These are phyloP conservation scores for Thraustochytrium sp. DNA, from an alignment of 352 stramenopile genomes.

Conservation along the genomic window DNA sequence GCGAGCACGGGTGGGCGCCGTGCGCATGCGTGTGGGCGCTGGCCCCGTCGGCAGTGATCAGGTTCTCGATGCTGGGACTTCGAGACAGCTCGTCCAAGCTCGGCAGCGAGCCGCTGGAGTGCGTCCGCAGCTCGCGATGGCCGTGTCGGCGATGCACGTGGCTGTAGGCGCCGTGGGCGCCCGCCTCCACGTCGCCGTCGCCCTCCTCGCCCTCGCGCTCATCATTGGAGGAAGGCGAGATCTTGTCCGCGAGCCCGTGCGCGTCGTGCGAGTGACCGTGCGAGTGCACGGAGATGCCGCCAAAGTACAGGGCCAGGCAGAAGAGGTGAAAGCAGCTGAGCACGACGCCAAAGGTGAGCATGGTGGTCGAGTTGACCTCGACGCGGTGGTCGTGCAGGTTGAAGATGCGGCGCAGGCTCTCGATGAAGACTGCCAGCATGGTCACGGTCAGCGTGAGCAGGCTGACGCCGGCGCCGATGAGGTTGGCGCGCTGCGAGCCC, in stretches of 20 bases:
- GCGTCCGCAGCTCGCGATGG: too few species aligned
- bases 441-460: constrained; percentile 11
- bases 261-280: not conserved
- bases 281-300: constrained; percentile 2
- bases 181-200: too few species aligned
- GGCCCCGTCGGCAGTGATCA: too few species aligned
- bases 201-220: too few species aligned
- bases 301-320: constrained; percentile 29
- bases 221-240: too few species aligned
- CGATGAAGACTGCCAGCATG: not conserved
- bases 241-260: not conserved
- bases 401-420: constrained; percentile 11
- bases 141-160: too few species aligned
- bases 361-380: constrained; percentile 27
- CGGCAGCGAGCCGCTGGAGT: too few species aligned
- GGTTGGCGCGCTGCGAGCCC: not conserved
- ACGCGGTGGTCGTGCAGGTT: not conserved
- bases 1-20: not conserved
- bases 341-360: constrained; percentile 38
- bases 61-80: too few species aligned
- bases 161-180: too few species aligned
- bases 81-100: too few species aligned
- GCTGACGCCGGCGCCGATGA: constrained; percentile 19
- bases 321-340: constrained; percentile 35
- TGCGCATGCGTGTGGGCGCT: not conserved